Percentiles rank a stretch among this genome's conserved stretches.
Evolutionary conservation across 108 stramenopile species (phyloP).

Genomic region (Seminavis robusta): DNA sequence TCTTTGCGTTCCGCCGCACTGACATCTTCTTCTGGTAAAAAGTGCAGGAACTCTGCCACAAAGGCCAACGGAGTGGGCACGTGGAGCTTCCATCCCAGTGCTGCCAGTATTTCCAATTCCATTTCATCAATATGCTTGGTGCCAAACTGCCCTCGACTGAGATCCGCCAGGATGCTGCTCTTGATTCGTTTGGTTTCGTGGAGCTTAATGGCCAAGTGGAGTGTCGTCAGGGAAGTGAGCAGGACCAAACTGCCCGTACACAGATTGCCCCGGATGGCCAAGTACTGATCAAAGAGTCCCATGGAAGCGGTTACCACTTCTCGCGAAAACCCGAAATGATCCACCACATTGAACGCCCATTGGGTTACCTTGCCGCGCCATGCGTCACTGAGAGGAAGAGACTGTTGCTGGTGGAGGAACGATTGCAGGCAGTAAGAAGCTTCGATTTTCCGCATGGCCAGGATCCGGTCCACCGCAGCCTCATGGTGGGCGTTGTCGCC

Average conservation of each 20-base stretch:
- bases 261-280: constrained; percentile 58
- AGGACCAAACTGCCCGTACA: constrained; percentile 67
- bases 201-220: constrained; percentile 74
- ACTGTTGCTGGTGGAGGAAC: background rate
- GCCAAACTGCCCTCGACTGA: constrained; percentile 71
- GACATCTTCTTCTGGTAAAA: constrained; percentile 47
- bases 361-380: constrained; percentile 84
- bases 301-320: constrained; percentile 70
- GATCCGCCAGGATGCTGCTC: constrained; percentile 57
- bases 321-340: constrained; percentile 76
- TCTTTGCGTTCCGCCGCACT: constrained; percentile 50
- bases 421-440: background rate
- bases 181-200: constrained; percentile 65
- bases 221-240: constrained; percentile 58
- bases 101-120: constrained; percentile 55
- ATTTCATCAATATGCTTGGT: constrained; percentile 68
- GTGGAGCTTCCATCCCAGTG: constrained; percentile 65
- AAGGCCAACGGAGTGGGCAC: constrained; percentile 68
- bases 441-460: constrained; percentile 3
- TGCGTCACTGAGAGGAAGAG: constrained; percentile 3
- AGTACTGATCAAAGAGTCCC: constrained; percentile 71
- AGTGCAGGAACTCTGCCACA: constrained; percentile 44
- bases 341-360: constrained; percentile 80
- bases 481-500: no score
- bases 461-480: constrained; percentile 2